Conservation (phyloP, 1,284 basidiomycete genomes). For the Exsudoporus floridanus region DNA sequence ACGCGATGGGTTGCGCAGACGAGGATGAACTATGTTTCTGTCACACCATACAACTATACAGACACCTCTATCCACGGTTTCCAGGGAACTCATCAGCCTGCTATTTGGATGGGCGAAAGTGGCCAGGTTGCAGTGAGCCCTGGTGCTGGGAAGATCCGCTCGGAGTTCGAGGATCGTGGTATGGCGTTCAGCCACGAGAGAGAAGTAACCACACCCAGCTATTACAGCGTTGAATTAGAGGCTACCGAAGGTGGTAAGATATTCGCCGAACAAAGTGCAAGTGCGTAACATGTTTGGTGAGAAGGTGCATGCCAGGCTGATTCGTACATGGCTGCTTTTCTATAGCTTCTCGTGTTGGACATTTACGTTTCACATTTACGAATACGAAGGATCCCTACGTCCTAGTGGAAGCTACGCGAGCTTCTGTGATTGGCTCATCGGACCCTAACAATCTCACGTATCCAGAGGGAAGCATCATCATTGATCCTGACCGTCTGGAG, state of each 20-base stretch:
- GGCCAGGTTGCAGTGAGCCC: conserved; percentile 65
- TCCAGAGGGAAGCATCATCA: conserved; percentile 56
- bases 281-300: conserved; percentile 43
- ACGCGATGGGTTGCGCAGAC: conserved; percentile 79
- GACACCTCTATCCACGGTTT: conserved; percentile 68
- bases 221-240: conserved; percentile 65
- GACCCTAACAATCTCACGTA: conserved; percentile 58
- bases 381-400: conserved; percentile 54
- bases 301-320: neutral
- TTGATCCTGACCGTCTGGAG: conserved; percentile 51
- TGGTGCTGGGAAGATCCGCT: conserved; percentile 53
- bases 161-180: conserved; percentile 59
- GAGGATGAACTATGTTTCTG: conserved; percentile 70
- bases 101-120: conserved; percentile 90
- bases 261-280: conserved; percentile 66
- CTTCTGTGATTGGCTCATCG: conserved; percentile 60
- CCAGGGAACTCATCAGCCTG: conserved; percentile 79
- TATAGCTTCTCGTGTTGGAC: conserved; percentile 74
- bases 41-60: conserved; percentile 77
- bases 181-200: conserved; percentile 56
- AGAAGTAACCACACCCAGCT: conserved; percentile 65
- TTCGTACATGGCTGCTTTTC: neutral
- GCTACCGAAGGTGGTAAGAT: conserved; percentile 52
- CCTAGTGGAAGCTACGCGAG: conserved; percentile 69
- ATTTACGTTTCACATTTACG: conserved; percentile 71